Conservation (phyloP, 1,284 basidiomycete genomes). For the Peniophora sp. region DNA sequence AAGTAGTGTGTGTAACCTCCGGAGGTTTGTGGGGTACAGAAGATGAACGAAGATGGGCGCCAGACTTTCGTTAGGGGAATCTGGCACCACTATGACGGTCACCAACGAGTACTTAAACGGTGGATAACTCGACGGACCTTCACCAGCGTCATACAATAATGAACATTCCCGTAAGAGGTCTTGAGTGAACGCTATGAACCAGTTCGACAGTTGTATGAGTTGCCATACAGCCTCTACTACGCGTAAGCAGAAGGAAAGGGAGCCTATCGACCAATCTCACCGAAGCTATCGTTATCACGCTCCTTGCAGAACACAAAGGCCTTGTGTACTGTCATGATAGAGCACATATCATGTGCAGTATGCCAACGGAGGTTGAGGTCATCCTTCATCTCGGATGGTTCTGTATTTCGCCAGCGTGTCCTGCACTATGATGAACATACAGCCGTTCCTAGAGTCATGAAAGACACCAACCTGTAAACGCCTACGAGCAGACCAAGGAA, state of each 20-base stretch:
- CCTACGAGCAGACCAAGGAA: constrained; percentile 9
- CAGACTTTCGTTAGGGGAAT: neutral
- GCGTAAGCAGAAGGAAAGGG: neutral
- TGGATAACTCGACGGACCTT: neutral
- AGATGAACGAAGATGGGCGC: constrained; percentile 47
- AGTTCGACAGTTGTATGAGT: neutral
- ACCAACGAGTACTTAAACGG: neutral
- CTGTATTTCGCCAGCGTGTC: constrained; percentile 54
- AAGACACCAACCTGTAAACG: constrained; percentile 37
- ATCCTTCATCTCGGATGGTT: constrained; percentile 29
- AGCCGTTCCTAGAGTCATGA: constrained; percentile 13
- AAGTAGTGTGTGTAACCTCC: constrained; percentile 38
- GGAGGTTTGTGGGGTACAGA: constrained; percentile 50
- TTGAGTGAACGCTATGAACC: neutral
- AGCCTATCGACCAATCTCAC: constrained; percentile 23
- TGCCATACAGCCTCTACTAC: neutral
- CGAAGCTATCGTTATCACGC: constrained; percentile 52
- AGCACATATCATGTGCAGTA: constrained; percentile 55
- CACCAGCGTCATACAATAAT: constrained; percentile 23
- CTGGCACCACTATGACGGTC: too few species aligned
- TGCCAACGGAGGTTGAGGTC: constrained; percentile 39
- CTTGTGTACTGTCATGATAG: constrained; percentile 45
- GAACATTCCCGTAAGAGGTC: constrained; percentile 36
- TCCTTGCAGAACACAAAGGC: constrained; percentile 64
- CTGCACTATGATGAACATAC: neutral